Evolutionary conservation across 352 stramenopile species (phyloP), one percentile per base, ranked within the genome.

Genomic region (Aphanomyces astaci): DNA sequence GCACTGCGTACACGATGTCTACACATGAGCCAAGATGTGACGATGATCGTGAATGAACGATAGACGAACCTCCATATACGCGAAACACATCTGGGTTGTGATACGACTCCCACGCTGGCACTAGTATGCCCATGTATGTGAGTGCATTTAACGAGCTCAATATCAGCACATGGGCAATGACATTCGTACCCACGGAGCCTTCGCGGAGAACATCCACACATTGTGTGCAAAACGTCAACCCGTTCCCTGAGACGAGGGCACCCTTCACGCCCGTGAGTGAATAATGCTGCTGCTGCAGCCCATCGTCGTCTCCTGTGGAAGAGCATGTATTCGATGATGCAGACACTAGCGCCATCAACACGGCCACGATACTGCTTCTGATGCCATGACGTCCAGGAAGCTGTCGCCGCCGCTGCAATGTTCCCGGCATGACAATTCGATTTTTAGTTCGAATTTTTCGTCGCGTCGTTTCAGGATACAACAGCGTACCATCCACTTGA

Each of bases 1-100:
- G 51, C 51, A 59, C 51, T 22, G 51, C 51, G 4, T 59, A 59
- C 19, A 39, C 51, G 19, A 59, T 59, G 7, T 59, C 51, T 59
- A 55, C 48, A 22, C 10, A 7, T 0, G 48, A 10, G 22, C 10
- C 11, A n/a, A 55, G 36, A 43, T 43, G 7, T 43, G 36, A 43
- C 7, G 15, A 43, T 7, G 36, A 43, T 7, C 36, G 36, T 15
- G 36, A 7, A 43, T 43, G 36, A 43, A 7, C 7, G 7, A 15
- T 43, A 7, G 36, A 43, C 36, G 36, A 43, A 43, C 36, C 36
- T 43, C 36, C 36, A 43, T 15, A 7, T 7, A 43, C 36, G 36
- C 15, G 15, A 43, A 15, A 43, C 15, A 15, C 36, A 43, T 7
- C 15, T 43, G 36, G 36, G 15, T 43, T 43, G 36, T 43, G 36